Evolutionary conservation across 2,329 filamentous ascomycete species (phyloP), one percentile per base, ranked within the genome.

Genomic region (Tolypocladium tropicale): DNA sequence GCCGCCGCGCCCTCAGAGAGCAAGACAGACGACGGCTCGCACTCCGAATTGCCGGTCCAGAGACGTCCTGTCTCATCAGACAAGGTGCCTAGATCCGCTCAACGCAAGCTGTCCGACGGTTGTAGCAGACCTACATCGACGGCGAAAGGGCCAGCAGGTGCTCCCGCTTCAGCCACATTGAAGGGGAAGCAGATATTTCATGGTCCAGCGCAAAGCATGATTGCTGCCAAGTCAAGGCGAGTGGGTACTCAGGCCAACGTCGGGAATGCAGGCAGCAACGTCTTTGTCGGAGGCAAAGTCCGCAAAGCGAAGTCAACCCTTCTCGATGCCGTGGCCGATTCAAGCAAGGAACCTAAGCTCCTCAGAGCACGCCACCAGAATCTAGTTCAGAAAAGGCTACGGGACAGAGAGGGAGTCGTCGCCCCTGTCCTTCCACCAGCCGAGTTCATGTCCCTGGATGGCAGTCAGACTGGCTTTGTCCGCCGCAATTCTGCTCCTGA

Each of bases 221-320:
- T 5, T 21, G 12, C 21, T 36, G 33, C 50, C 52, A 41, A 32
- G n/a, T 33, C 39, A 32, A 28, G 33, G n/a, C 46, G 28, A 43
- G 14, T 18, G 37, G 30, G 4, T 32, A 50, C 18, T 3, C 28
- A 10, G 10, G 11, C 4, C 4, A 32, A 32, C 12, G 16, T 32
- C 18, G 5, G 25, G 9, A 18, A 10, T 16, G 3, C 48, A 6
- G 59, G 55, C 32, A 55, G 55, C 33, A 82, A 81, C 56, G 72
- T 81, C 1, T 81, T 81, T 52, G 59, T 65, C 7, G 69, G 69
- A 11, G 78, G 78, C 2, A 77, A 69, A 56, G 65, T 61, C 30
- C 66, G 62, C 33, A 77, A 72, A 58, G 61, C 63, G 23, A 68
- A 74, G 16, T 48, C 55, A 2, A 71, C 60, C 14, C 64, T 81